phyloP scores from a whole-genome alignment of 495 filamentous ascomycete species.

The Daldinia loculata region DNA sequence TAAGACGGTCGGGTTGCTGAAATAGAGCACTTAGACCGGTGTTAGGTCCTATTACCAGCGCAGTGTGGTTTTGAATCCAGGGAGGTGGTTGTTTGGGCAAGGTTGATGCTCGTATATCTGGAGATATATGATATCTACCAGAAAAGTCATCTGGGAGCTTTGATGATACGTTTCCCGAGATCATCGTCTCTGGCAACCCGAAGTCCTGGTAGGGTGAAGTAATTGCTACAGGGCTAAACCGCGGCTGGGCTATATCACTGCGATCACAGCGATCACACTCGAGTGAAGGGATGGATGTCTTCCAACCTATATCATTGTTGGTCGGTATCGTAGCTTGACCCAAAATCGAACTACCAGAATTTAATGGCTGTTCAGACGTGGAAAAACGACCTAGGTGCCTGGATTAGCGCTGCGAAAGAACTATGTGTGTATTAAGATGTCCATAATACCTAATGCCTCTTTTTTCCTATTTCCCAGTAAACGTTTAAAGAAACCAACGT shows the following conservation, averaged over 20 bases:
- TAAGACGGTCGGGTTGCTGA: constrained; percentile 6
- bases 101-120: background rate
- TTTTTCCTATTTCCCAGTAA: background rate
- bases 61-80: background rate
- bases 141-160: background rate
- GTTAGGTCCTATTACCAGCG: background rate
- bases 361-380: background rate
- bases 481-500: constrained; percentile 1
- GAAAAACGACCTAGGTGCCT: constrained; percentile 7
- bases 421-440: background rate
- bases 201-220: background rate
- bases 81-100: background rate
- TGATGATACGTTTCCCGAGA: background rate
- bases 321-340: background rate
- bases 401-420: background rate
- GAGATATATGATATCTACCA: background rate
- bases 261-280: background rate
- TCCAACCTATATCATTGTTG: background rate
- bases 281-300: background rate
- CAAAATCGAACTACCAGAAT: background rate
- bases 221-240: background rate
- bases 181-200: background rate
- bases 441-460: background rate
- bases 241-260: background rate
- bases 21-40: constrained; percentile 11